A percentile compares a stretch with the other conserved stretches of the same genome.
phyloP scores from a whole-genome alignment of 2,329 filamentous ascomycete genomes.

The Aspergillus sp. region DNA sequence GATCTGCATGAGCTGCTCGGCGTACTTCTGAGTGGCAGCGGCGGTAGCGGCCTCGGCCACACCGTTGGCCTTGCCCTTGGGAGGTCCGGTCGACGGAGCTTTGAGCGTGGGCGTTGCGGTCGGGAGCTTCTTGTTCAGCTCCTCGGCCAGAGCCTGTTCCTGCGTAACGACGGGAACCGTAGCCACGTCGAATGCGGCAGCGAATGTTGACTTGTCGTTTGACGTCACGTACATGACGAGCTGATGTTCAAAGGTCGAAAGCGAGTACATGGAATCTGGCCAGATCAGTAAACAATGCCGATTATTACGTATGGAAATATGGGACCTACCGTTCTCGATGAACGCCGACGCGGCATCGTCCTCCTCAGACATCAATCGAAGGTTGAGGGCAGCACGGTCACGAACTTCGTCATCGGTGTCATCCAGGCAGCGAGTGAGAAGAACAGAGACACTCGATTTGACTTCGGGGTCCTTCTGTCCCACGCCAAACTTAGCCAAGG shows the following conservation, averaged over 20 bases:
- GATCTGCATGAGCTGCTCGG: slow-evolving; percentile 81
- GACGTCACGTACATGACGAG: slow-evolving; percentile 97
- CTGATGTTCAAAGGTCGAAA: slow-evolving; percentile 94
- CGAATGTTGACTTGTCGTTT: slow-evolving; percentile 82
- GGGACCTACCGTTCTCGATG: slow-evolving; percentile 77
- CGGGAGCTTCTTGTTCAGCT: slow-evolving; percentile 95
- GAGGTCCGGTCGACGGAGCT: slow-evolving; percentile 76
- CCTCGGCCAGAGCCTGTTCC: slow-evolving; percentile 93
- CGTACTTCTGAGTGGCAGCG: slow-evolving; percentile 82
- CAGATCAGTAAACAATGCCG: slow-evolving; percentile 19
- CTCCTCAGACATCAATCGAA: slow-evolving; percentile 88
- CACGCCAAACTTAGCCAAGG: slow-evolving; percentile 94
- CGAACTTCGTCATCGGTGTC: slow-evolving; percentile 97
- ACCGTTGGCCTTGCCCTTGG: slow-evolving; percentile 66
- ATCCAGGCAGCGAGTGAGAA: slow-evolving; percentile 90
- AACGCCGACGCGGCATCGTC: slow-evolving; percentile 83
- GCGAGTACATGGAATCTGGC: slow-evolving; percentile 87
- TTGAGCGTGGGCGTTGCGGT: slow-evolving; percentile 91
- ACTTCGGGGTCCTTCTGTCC: slow-evolving; percentile 95
- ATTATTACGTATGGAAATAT: background rate
- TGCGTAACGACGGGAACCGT: slow-evolving; percentile 90
- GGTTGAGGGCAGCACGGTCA: slow-evolving; percentile 88
- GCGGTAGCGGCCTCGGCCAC: slow-evolving; percentile 76
- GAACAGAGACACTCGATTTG: slow-evolving; percentile 89
- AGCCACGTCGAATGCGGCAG: slow-evolving; percentile 82